phyloP scores from a whole-genome alignment of 306 rosid species.

The Inga leiocalycina region DNA sequence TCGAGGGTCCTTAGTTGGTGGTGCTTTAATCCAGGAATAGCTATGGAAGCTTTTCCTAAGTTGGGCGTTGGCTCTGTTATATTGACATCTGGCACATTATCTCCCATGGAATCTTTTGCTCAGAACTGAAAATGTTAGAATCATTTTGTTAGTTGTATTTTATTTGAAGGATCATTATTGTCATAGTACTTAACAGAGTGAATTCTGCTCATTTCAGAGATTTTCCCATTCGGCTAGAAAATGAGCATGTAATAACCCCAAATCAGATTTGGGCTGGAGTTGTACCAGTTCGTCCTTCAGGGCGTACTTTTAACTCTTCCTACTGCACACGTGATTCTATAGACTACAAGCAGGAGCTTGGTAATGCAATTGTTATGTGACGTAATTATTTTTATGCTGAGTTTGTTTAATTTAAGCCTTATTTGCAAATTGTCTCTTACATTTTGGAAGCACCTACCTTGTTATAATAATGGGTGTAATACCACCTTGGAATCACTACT shows the following conservation, averaged over 20 bases:
- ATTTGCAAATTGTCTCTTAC: conserved; percentile 13
- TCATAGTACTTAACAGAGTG: conserved; percentile 30
- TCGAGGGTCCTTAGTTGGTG: conserved; percentile 97
- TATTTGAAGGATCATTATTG: conserved; percentile 33
- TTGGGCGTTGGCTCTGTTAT: conserved; percentile 78
- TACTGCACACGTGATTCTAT: conserved; percentile 73
- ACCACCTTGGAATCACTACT: conserved; percentile 23
- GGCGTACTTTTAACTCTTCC: conserved; percentile 85
- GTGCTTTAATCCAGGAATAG: conserved; percentile 78
- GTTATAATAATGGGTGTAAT: conserved; percentile 17
- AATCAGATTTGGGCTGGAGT: conserved; percentile 99
- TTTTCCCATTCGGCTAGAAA: conserved; percentile 87
- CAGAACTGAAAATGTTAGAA: conserved; percentile 79
- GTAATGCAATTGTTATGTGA: conserved; percentile 89
- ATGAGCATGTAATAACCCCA: conserved; percentile 86
- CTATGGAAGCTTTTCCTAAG: too few relatives aligned
- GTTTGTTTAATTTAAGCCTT: conserved; percentile 21
- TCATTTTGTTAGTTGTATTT: conserved; percentile 31
- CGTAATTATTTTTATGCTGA: conserved; percentile 20
- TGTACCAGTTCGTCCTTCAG: conserved; percentile 85
- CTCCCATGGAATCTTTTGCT: conserved; percentile 95
- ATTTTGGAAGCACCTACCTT: neutral
- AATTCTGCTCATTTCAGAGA: conserved; percentile 60
- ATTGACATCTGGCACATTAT: conserved; percentile 92
- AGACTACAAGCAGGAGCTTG: conserved; percentile 90